Base-by-base conservation (phyloP, 306 rosid genomes). In the Benincasa hispida region DNA sequence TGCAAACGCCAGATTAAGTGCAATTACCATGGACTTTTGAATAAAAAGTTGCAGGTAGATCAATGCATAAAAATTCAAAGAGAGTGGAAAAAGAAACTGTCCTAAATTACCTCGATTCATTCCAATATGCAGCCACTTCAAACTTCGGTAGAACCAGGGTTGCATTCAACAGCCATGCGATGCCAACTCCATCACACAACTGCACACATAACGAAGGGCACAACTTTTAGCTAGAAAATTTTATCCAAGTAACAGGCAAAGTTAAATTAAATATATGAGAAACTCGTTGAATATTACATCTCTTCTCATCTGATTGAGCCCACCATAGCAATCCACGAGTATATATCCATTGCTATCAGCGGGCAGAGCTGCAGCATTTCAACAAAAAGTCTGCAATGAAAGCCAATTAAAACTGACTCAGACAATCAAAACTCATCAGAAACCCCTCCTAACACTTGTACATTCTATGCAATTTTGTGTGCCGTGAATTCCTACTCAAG, bases 221-320 rank as follows among this genome's bases (percentile, higher is more conserved):
- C 61, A 76, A 79, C 48, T 45, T 32, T 83, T 24, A 82, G 77
- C 73, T 75, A 78, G 76, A 73, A 69, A 77, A 58, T 19, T 75
- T 79, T 25, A 58, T 45, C 57, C 47, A 78, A 73, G 60, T 19
- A 47, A 30, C 62, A 8, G 18, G 24, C 32, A 47, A 12, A 61
- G 13, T 77, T 14, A 50, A 3, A 18, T 27, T 47, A 50, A 28
- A 61, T 47, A 9, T 58, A 27, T 21, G 21, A n/a, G 10, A 76
- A 59, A n/a, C 42, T 41, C 59, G 30, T n/a, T 18, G 47, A 57
- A 68, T 82, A 96, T 84, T 81, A 91, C 99, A 87, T 92, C 99
- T 92, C 97, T 89, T 82, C 96, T 88, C 92, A 90, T 92, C 89
- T 92, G 95, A 83, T 94, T 94, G 83, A 92, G 96, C 65, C 97